These are phyloP conservation scores for Pichia rugopelliculosa DNA, from an alignment of 805 yeast genomes.

Conservation along the genomic window DNA sequence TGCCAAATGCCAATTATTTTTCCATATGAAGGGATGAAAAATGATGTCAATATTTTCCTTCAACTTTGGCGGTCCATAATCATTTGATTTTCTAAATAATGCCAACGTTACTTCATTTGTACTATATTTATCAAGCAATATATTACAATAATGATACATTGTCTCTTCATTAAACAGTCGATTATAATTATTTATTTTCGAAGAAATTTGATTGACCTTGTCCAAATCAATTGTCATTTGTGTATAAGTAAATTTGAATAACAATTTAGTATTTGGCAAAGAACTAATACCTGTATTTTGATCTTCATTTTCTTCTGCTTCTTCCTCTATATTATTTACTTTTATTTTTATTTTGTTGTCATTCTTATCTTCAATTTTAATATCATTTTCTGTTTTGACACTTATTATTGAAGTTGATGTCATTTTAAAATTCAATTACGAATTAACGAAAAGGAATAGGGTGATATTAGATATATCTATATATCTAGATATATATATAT, in stretches of 20 bases:
- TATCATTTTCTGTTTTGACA: neutral
- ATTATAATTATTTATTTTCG: neutral
- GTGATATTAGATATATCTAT: neutral
- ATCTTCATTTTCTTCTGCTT: neutral
- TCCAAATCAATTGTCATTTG: neutral
- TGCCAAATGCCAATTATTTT: slow-evolving; percentile 29
- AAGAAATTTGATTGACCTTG: neutral
- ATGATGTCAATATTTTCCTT: slow-evolving; percentile 15
- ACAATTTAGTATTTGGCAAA: neutral
- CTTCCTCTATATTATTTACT: no score
- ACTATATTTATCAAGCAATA: slow-evolving; percentile 22
- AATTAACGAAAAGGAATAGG: neutral
- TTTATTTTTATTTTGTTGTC: neutral
- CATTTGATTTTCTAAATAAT: slow-evolving; percentile 16
- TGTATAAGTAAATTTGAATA: neutral
- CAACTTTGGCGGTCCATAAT: slow-evolving; percentile 24
- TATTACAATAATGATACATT: slow-evolving; percentile 25
- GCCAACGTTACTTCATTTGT: slow-evolving; percentile 13
- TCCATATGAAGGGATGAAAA: slow-evolving; percentile 28
- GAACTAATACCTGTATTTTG: neutral
- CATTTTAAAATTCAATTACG: neutral
- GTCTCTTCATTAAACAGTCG: slow-evolving; percentile 15
- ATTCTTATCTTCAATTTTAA: neutral
- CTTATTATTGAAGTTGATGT: neutral
- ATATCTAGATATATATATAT: neutral